Base-by-base conservation (phyloP, 2,329 filamentous ascomycete genomes). In the Monosporascus cannonballus region DNA sequence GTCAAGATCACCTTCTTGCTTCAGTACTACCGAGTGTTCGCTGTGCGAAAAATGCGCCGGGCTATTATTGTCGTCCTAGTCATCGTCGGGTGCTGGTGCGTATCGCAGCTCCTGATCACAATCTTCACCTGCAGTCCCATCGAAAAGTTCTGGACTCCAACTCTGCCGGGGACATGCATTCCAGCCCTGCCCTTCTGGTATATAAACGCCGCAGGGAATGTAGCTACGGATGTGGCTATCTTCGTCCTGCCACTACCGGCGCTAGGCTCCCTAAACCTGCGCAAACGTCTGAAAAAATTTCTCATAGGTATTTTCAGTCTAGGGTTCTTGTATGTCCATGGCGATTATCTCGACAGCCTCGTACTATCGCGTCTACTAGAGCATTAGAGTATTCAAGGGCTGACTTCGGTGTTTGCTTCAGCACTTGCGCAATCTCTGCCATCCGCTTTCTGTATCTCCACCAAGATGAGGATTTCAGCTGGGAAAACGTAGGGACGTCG, bases 21-120 rank as follows among this genome's bases (percentile, higher is more conserved):
- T 2, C 69, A 72, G 48, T 73, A 72, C 51, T 67, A 71, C 50
- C 69, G 71, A 18, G 66, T 71, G n/a, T 60, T 73, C 22, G 58
- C 64, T 9, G 57, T 67, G 20, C 57, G 53, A 11, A 64, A 61
- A 53, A 68, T 70, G 61, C 61, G 63, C 37, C 65, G 51, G 8
- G 58, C 67, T 20, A 63, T 69, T 27, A 53, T 65, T n/a, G 50
- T 55, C 1, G 62, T 66, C 18, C 64, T 70, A 48, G 53, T 65
- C 14, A 52, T 71, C 41, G 62, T 71, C 45, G 65, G 64, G 44
- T 50, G 62, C 38, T 72, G 69, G 69, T 65, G 69, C 27, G 50
- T 69, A 1, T 70, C 69, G 1, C 69, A 72, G 52, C 59, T 73
- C 9, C 57, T 71, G 14, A 56, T 71, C 11, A 57, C 60, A 30